Conservation (phyloP, 2,329 filamentous ascomycete species). For the Ophiostoma australiae region DNA sequence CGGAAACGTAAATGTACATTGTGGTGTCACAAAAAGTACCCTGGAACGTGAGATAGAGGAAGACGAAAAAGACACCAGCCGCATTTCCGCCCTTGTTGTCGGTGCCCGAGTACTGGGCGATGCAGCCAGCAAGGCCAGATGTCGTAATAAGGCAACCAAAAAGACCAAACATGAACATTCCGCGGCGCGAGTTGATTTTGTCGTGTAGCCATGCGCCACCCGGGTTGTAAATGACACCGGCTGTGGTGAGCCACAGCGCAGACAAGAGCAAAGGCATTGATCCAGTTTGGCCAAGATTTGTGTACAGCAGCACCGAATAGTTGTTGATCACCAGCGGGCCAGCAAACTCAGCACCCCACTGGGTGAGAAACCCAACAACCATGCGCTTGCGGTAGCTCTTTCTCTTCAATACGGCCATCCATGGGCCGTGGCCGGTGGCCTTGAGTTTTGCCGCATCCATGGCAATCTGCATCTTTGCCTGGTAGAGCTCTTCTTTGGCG, state of each 20-base stretch:
- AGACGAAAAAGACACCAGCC: conserved; percentile 41
- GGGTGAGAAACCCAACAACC: conserved; percentile 48
- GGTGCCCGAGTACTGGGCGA: conserved; percentile 36
- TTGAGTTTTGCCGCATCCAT: conserved; percentile 41
- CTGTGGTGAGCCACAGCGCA: conserved; percentile 41
- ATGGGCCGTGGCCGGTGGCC: conserved; percentile 38
- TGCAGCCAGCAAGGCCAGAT: conserved; percentile 35
- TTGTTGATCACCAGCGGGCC: conserved; percentile 48
- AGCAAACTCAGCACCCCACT: conserved; percentile 51
- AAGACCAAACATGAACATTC: conserved; percentile 40
- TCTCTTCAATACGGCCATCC: conserved; percentile 44
- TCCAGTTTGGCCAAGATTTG: conserved; percentile 34
- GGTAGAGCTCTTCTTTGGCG: conserved; percentile 44
- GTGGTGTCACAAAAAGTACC: conserved; percentile 36
- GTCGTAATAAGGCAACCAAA: conserved; percentile 40
- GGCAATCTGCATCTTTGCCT: conserved; percentile 43
- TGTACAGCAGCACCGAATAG: conserved; percentile 36
- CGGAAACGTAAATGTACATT: conserved; percentile 38
- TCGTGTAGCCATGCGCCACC: conserved; percentile 47
- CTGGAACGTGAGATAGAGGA: conserved; percentile 47
- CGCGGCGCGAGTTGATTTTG: conserved; percentile 44
- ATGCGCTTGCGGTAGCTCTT: conserved; percentile 47
- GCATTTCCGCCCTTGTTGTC: conserved; percentile 39
- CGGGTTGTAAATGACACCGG: conserved; percentile 46
- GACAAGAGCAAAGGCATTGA: conserved; percentile 40